phyloP scores from a whole-genome alignment of 441 rosid genomes.

The Kokia cookei region DNA sequence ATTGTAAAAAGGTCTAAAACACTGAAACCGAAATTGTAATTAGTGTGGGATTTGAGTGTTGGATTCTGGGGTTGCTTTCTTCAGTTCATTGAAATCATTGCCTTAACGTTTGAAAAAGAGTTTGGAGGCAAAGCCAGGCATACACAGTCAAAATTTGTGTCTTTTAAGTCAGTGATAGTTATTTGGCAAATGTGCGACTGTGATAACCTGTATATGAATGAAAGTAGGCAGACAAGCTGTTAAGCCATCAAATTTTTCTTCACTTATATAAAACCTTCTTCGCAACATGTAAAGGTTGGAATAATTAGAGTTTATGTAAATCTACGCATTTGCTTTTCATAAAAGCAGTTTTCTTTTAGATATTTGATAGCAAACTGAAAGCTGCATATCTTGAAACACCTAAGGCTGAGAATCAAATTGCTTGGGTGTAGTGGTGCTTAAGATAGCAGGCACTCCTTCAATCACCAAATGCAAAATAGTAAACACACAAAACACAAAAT shows the following conservation, averaged over 20 bases:
- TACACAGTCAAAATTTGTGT: background rate
- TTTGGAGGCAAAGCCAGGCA: background rate
- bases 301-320: background rate
- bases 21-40: conserved; percentile 12
- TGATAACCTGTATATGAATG: conserved; percentile 3
- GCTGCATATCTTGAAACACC: background rate
- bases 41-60: background rate
- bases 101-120: background rate
- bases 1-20: conserved; percentile 8
- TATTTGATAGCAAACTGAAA: background rate
- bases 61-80: background rate
- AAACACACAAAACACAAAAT: no score
- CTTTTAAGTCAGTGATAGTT: background rate
- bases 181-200: background rate
- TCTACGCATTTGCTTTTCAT: background rate
- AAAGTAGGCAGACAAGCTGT: background rate
- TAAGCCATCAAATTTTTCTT: background rate
- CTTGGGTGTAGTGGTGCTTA: no score
- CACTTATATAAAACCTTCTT: background rate
- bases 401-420: no score
- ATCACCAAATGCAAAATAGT: no score
- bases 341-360: background rate
- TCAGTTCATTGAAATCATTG: background rate
- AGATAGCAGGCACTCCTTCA: no score
- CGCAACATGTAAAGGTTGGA: background rate